Evolutionary conservation across 306 rosid genomes (phyloP).

Genomic region (Bauhinia variegata): DNA sequence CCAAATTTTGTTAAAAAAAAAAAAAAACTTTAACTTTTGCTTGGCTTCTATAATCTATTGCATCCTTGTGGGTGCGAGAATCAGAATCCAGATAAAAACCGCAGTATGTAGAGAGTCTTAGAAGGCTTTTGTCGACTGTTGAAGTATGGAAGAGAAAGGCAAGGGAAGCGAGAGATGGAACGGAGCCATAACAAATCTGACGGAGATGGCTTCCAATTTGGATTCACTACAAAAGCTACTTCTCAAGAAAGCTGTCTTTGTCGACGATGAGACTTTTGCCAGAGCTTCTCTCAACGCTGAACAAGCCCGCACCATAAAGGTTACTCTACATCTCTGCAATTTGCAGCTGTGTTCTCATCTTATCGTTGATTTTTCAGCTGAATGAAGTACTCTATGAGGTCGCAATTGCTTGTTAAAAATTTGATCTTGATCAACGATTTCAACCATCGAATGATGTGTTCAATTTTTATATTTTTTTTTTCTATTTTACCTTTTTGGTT

Average conservation of each 20-base stretch:
- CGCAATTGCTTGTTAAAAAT: background rate
- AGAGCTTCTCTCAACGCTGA: constrained; percentile 88
- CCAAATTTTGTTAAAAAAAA: too few relatives aligned
- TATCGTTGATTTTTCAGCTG: background rate
- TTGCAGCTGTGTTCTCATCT: background rate
- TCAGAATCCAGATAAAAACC: too few relatives aligned
- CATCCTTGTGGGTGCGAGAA: too few relatives aligned
- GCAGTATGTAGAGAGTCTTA: too few relatives aligned
- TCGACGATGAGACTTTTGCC: constrained; percentile 79
- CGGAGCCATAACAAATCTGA: constrained; percentile 82
- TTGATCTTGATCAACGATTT: background rate
- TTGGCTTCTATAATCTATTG: too few relatives aligned
- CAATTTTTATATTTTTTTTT: background rate
- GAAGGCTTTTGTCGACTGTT: background rate
- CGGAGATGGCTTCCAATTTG: constrained; percentile 80
- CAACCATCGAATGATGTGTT: too few relatives aligned
- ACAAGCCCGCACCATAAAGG: constrained; percentile 92
- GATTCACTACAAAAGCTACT: constrained; percentile 86
- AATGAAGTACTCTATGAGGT: background rate
- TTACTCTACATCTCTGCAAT: constrained; percentile 3
- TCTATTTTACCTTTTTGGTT: background rate
- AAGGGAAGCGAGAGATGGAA: constrained; percentile 83
- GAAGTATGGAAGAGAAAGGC: constrained; percentile 66
- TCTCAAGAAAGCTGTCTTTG: constrained; percentile 84
- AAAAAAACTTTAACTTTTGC: too few relatives aligned